These are phyloP conservation scores for Azolla pinnata DNA, from an alignment of 75 land plant genomes.

Conservation along the genomic window DNA sequence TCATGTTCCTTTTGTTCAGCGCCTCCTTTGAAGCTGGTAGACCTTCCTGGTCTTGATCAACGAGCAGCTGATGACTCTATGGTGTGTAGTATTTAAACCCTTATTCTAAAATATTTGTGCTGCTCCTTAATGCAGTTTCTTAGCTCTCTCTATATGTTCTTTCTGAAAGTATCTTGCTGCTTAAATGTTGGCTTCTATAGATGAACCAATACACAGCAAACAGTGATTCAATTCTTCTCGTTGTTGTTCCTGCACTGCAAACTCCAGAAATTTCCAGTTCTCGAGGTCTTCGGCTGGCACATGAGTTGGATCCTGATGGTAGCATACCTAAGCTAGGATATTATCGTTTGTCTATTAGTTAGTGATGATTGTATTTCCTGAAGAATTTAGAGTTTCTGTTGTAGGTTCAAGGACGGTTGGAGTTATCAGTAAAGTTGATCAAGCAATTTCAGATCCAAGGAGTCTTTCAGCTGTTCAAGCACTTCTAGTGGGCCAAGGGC, in stretches of 20 bases:
- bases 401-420: conserved; percentile 89
- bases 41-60: conserved; percentile 92
- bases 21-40: conserved; percentile 82
- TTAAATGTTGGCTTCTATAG: no score
- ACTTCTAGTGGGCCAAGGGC: conserved; percentile 74
- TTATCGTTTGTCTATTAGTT: no score
- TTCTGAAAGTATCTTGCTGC: background rate
- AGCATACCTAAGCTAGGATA: no score
- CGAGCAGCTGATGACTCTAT: conserved; percentile 68
- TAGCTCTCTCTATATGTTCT: no score
- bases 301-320: conserved; percentile 88
- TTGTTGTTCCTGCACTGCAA: conserved; percentile 82
- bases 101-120: no score
- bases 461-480: conserved; percentile 91
- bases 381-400: no score
- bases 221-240: conserved; percentile 80
- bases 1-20: no score
- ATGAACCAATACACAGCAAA: conserved; percentile 51
- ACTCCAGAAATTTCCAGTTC: conserved; percentile 73
- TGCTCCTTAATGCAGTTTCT: no score
- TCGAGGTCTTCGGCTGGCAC: conserved; percentile 65
- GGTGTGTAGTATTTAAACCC: conserved; percentile 23
- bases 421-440: conserved; percentile 95
- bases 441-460: conserved; percentile 80
- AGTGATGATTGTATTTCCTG: no score